These are phyloP conservation scores for Nicotiana attenuata DNA, from an alignment of 257 asterid genomes.

Conservation along the genomic window DNA sequence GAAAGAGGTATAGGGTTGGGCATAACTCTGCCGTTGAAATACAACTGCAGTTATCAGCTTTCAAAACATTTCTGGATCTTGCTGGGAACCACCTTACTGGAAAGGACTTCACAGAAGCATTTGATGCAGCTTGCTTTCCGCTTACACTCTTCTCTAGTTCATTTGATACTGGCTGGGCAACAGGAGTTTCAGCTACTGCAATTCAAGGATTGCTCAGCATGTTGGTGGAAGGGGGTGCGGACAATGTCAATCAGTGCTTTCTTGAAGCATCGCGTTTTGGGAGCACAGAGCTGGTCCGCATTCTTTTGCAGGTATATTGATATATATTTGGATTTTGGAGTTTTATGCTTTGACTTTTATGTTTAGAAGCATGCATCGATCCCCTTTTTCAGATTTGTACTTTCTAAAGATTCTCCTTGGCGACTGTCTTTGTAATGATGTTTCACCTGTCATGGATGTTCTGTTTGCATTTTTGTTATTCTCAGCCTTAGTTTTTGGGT, in stretches of 20 bases:
- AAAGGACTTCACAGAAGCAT: slow-evolving; percentile 94
- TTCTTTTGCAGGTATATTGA: slow-evolving; percentile 69
- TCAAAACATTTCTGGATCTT: slow-evolving; percentile 84
- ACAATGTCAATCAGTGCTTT: slow-evolving; percentile 92
- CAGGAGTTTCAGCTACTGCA: slow-evolving; percentile 86
- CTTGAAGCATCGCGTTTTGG: slow-evolving; percentile 98
- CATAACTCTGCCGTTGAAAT: slow-evolving; percentile 69
- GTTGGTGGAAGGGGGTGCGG: slow-evolving; percentile 97
- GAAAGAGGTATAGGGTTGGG: slow-evolving; percentile 65
- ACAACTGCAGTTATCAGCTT: slow-evolving; percentile 83
- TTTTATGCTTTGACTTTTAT: not conserved
- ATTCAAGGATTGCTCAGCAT: slow-evolving; percentile 84
- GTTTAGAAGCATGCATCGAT: not conserved
- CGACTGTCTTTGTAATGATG: not conserved
- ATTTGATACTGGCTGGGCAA: slow-evolving; percentile 94
- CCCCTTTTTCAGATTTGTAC: not conserved
- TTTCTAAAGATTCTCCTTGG: not conserved
- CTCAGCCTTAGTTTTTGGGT: not conserved
- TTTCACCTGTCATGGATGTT: not conserved
- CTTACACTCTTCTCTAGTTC: slow-evolving; percentile 94
- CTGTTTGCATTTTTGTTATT: not conserved
- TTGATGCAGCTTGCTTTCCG: slow-evolving; percentile 98
- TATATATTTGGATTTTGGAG: slow-evolving; percentile 5
- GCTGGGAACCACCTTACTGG: slow-evolving; percentile 88
- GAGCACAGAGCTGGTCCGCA: slow-evolving; percentile 97